Percentiles rank a stretch among this genome's conserved stretches.
These are phyloP conservation scores for Neurospora sp. DNA, from an alignment of 495 filamentous ascomycete species.

Conservation along the genomic window DNA sequence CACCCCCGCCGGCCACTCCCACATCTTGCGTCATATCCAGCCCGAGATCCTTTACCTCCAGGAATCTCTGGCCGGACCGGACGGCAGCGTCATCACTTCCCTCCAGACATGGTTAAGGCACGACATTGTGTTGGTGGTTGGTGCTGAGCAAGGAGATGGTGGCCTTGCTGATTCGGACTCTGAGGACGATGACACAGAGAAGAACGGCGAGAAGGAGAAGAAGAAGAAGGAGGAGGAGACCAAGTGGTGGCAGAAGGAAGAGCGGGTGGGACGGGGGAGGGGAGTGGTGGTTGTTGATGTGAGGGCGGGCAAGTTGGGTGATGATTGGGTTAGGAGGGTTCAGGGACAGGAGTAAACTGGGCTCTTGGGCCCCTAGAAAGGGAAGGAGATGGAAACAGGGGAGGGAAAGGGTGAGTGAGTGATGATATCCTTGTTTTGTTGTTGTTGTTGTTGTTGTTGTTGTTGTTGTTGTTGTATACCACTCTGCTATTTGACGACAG, in stretches of 20 bases:
- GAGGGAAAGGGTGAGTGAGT: background rate
- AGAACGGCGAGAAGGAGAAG: conserved; percentile 28
- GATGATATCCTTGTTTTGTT: conserved; percentile 4
- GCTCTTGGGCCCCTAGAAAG: background rate
- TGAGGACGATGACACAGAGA: conserved; percentile 41
- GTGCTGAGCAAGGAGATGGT: conserved; percentile 71
- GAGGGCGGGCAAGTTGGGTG: conserved; percentile 47
- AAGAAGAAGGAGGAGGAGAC: conserved; percentile 23
- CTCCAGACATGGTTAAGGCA: conserved; percentile 80
- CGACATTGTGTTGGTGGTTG: conserved; percentile 70
- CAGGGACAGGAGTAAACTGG: conserved; percentile 54
- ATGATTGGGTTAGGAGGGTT: conserved; percentile 74
- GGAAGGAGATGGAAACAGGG: background rate
- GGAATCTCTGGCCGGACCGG: conserved; percentile 60
- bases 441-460: background rate
- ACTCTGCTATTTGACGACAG: background rate
- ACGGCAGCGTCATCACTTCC: conserved; percentile 57
- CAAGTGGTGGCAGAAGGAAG: conserved; percentile 73
- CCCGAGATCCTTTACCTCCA: conserved; percentile 81
- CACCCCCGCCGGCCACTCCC: conserved; percentile 61
- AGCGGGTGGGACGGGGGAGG: conserved; percentile 73
- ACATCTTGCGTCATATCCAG: conserved; percentile 73
- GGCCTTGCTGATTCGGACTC: conserved; percentile 87
- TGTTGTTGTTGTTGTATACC: background rate
- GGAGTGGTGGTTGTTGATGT: conserved; percentile 80